Conservation (phyloP, 352 stramenopile species). For the Phytophthora hibernalis region DNA sequence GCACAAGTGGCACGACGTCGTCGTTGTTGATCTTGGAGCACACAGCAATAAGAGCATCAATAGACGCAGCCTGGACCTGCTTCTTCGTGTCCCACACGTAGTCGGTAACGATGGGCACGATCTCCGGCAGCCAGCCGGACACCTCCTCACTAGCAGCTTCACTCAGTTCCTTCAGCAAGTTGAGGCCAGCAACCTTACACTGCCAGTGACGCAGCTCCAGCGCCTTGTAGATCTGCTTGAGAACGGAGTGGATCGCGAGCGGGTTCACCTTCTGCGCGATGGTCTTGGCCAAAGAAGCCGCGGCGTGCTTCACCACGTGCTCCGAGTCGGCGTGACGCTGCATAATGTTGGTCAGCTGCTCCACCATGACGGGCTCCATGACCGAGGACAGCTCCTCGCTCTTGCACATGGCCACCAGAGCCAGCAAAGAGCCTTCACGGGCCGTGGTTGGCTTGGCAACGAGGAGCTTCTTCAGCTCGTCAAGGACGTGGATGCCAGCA, state of each 20-base stretch:
- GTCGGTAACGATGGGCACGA: constrained; percentile 90
- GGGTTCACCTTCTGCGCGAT: constrained; percentile 61
- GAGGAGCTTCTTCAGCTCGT: constrained; percentile 53
- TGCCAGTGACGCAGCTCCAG: constrained; percentile 83
- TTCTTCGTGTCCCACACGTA: constrained; percentile 96
- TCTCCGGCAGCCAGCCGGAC: constrained; percentile 83
- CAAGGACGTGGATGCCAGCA: constrained; percentile 49
- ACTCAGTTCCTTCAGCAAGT: constrained; percentile 82
- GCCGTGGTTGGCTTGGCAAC: constrained; percentile 51
- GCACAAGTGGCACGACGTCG: constrained; percentile 90
- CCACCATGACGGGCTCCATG: constrained; percentile 64
- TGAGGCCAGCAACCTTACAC: constrained; percentile 87
- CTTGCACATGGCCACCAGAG: constrained; percentile 50
- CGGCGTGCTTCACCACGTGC: constrained; percentile 55
- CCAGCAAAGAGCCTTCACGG: constrained; percentile 63
- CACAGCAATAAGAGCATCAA: constrained; percentile 75
- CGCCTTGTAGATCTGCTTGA: constrained; percentile 65
- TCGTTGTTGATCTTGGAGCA: constrained; percentile 93
- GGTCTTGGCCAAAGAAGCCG: constrained; percentile 35
- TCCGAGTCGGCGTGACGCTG: constrained; percentile 75
- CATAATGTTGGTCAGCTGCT: constrained; percentile 59
- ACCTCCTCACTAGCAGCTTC: constrained; percentile 72
- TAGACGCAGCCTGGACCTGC: constrained; percentile 89
- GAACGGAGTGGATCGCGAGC: constrained; percentile 62
- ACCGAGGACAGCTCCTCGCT: constrained; percentile 53